Percentiles rank a stretch among this genome's conserved stretches.
Evolutionary conservation across 177 flowering plant species (phyloP).

Genomic region (Tripterygium wilfordii): DNA sequence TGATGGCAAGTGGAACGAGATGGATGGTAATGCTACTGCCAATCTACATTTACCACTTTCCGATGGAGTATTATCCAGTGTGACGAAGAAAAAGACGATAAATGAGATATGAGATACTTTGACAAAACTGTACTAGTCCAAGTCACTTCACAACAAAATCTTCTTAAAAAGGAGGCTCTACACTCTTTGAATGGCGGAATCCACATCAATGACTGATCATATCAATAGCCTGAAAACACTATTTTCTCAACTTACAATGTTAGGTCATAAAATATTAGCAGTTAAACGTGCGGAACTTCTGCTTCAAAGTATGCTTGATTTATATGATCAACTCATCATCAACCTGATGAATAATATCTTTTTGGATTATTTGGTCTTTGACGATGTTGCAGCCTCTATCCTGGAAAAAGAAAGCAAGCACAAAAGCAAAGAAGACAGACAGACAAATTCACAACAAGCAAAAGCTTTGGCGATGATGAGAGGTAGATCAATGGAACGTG

Average conservation of each 20-base stretch:
- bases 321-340: slow-evolving; percentile 14
- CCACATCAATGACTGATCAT: not conserved
- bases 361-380: slow-evolving; percentile 3
- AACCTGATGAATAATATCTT: not conserved
- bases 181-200: slow-evolving; percentile 11
- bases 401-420: slow-evolving; percentile 4
- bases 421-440: slow-evolving; percentile 8
- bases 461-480: slow-evolving; percentile 6
- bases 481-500: slow-evolving; percentile 10
- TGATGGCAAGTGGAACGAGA: slow-evolving; percentile 11
- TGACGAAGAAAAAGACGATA: slow-evolving; percentile 5
- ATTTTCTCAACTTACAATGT: not conserved
- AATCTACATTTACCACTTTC: slow-evolving; percentile 3
- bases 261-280: slow-evolving; percentile 1
- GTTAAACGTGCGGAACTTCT: slow-evolving; percentile 8
- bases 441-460: slow-evolving; percentile 2
- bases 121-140: slow-evolving; percentile 6
- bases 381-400: slow-evolving; percentile 3
- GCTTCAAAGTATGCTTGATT: slow-evolving; percentile 6
- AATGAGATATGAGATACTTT: slow-evolving; percentile 8
- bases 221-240: slow-evolving; percentile 1
- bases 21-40: slow-evolving; percentile 7
- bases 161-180: slow-evolving; percentile 15
- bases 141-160: slow-evolving; percentile 12
- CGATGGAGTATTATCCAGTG: slow-evolving; percentile 10